These are phyloP conservation scores for Penicillium pancosmium DNA, from an alignment of 495 filamentous ascomycete species.

Conservation along the genomic window DNA sequence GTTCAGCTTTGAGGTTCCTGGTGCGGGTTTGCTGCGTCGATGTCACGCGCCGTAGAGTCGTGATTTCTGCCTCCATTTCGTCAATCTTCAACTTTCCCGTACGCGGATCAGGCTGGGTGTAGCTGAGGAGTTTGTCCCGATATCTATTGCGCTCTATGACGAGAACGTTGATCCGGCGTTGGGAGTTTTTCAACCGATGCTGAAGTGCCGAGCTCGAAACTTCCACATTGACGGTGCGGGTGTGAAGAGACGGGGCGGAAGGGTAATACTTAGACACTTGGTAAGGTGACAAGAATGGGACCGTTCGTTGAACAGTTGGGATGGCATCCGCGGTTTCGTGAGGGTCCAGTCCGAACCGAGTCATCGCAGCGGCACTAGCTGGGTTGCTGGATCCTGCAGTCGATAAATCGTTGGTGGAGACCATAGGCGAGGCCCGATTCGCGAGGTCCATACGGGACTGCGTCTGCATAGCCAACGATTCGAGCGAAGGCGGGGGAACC, in stretches of 20 bases:
- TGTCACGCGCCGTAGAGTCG: conserved; percentile 5
- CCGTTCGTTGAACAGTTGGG: neutral
- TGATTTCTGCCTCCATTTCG: conserved; percentile 8
- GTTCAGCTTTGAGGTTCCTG: conserved; percentile 5
- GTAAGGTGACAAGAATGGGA: conserved; percentile 12
- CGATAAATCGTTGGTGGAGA: neutral
- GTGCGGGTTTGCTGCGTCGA: conserved; percentile 9
- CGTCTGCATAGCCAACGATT: neutral
- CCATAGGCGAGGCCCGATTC: neutral
- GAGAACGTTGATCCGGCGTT: conserved; percentile 12
- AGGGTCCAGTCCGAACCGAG: conserved; percentile 1
- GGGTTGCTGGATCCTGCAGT: neutral
- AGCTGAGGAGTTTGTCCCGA: conserved; percentile 13
- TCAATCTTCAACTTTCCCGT: conserved; percentile 15
- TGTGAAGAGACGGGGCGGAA: conserved; percentile 15
- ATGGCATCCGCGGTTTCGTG: neutral
- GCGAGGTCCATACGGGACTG: neutral
- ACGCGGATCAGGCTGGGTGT: conserved; percentile 9
- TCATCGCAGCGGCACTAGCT: neutral
- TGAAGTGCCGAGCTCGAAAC: conserved; percentile 5
- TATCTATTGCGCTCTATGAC: conserved; percentile 12
- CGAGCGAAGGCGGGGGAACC: neutral
- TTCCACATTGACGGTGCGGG: neutral
- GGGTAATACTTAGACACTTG: conserved; percentile 7
- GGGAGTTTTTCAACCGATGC: conserved; percentile 1